Evolutionary conservation across 495 filamentous ascomycete genomes (phyloP).

Genomic region (Rostrohypoxylon terebratum): DNA sequence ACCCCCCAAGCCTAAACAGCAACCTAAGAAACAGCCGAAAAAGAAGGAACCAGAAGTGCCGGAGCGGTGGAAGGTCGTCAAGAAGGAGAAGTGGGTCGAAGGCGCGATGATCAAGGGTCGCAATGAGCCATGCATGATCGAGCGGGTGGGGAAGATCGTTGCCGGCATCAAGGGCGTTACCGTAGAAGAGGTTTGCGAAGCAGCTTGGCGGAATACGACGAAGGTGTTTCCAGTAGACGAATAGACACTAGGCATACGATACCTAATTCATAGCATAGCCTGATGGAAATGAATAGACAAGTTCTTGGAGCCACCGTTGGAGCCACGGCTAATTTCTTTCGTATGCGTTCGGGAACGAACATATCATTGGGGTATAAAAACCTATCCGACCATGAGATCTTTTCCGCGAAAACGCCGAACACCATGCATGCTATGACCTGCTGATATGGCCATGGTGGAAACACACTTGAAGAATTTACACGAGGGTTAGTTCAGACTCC

Average conservation of each 20-base stretch:
- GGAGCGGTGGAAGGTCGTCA: conserved; percentile 69
- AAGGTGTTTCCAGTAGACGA: conserved; percentile 81
- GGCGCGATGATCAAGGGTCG: conserved; percentile 89
- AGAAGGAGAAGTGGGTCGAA: conserved; percentile 92
- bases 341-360: background rate
- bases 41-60: conserved; percentile 61
- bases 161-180: conserved; percentile 83
- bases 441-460: conserved; percentile 1
- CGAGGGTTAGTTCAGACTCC: conserved; percentile 53
- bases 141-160: conserved; percentile 85
- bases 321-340: background rate
- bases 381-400: conserved; percentile 18
- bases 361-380: conserved; percentile 29
- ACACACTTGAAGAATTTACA: background rate
- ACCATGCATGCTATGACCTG: conserved; percentile 14
- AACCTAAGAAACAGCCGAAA: conserved; percentile 53
- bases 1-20: conserved; percentile 40
- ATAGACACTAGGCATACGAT: conserved; percentile 18
- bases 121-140: conserved; percentile 89
- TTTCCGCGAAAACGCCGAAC: conserved; percentile 18
- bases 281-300: background rate
- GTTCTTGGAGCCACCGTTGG: background rate
- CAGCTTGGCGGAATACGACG: conserved; percentile 85
- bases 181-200: conserved; percentile 85
- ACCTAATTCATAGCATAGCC: conserved; percentile 5